Base-by-base conservation (phyloP, 176 grass and related monocot genomes). In the Cymbopogon citratus region DNA sequence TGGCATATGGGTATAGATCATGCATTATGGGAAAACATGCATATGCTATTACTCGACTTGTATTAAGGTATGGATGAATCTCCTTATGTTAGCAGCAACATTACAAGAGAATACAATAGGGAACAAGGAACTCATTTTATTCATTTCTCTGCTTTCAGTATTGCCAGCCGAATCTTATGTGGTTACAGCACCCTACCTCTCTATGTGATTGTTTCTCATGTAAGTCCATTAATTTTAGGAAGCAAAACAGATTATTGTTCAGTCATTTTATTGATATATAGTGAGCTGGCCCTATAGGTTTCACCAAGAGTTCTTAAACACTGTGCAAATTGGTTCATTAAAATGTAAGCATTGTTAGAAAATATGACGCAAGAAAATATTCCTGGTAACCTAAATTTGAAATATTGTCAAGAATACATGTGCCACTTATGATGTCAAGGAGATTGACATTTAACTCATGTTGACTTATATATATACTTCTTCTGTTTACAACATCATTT, bases 161-260 rank as follows among this genome's bases (percentile, higher is more conserved):
- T 90, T 14, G 6, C 88, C 19, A 82, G 82, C 12, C 89, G 93
- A 75, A 13, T 97, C 8, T 57, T 94, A 13, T 97, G 92, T 15
- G 85, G 90, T 40, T 94, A 97, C 41, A 92, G 75, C 78, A 92
- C 90, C 9, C 78, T 97, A 12, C 94, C 94, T 45, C 86, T 97
- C 21, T 97, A 97, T 26, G 94, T 92, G 16, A 81, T 97, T 43
- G 63, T 97, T 12, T 94, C 94, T 43, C 94, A 97, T 81, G 94
- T 97, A 78, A 87, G 89, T 84, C 11, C 43, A 51, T 63, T 69
- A 62, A 78, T 8, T n/a, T 39, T 69, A 38, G 5, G 3, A 36
- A 69, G n/a, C 4, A 76, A 49, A 24, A 25, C 9, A 12, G 3
- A 85, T 16, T 64, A 39, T 59, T 54, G 5, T 69, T 62, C 0